Evolutionary conservation across 129 eudicot species (phyloP).

Genomic region (Calendula officinalis): DNA sequence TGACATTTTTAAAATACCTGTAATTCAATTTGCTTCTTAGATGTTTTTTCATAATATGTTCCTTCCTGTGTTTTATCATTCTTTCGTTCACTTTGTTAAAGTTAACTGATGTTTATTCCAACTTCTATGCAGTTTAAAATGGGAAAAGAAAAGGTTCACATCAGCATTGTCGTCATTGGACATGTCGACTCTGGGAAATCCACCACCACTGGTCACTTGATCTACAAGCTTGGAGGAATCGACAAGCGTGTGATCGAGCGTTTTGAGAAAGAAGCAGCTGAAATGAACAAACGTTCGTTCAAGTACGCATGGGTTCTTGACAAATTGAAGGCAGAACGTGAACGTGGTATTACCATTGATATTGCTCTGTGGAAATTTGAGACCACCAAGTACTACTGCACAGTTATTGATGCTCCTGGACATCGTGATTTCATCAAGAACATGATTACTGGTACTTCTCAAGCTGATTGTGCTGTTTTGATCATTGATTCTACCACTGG

Average conservation of each 20-base stretch:
- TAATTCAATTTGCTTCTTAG: too few relatives aligned
- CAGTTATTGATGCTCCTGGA: slow-evolving; percentile 60
- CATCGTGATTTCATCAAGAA: slow-evolving; percentile 62
- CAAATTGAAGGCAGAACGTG: slow-evolving; percentile 26
- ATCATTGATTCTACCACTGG: slow-evolving; percentile 32
- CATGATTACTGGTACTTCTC: slow-evolving; percentile 45
- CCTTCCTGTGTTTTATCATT: too few relatives aligned
- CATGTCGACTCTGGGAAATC: slow-evolving; percentile 34
- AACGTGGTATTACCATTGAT: slow-evolving; percentile 31
- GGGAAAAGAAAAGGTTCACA: slow-evolving; percentile 29
- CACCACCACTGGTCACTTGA: slow-evolving; percentile 23
- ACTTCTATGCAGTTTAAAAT: neutral
- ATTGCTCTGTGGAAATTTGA: slow-evolving; percentile 29
- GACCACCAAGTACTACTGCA: slow-evolving; percentile 38
- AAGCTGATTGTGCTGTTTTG: slow-evolving; percentile 27
- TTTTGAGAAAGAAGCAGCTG: slow-evolving; percentile 29
- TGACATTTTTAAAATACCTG: too few relatives aligned
- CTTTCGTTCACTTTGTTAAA: too few relatives aligned
- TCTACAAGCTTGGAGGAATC: slow-evolving; percentile 26
- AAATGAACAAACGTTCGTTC: slow-evolving; percentile 29
- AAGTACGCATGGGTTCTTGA: slow-evolving; percentile 31
- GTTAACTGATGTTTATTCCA: neutral
- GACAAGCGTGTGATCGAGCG: slow-evolving; percentile 29
- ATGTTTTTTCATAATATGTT: too few relatives aligned
- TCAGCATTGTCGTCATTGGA: slow-evolving; percentile 31